Evolutionary conservation across 768 basidiomycete species (phyloP).

Genomic region (Leccinum ochraceum): DNA sequence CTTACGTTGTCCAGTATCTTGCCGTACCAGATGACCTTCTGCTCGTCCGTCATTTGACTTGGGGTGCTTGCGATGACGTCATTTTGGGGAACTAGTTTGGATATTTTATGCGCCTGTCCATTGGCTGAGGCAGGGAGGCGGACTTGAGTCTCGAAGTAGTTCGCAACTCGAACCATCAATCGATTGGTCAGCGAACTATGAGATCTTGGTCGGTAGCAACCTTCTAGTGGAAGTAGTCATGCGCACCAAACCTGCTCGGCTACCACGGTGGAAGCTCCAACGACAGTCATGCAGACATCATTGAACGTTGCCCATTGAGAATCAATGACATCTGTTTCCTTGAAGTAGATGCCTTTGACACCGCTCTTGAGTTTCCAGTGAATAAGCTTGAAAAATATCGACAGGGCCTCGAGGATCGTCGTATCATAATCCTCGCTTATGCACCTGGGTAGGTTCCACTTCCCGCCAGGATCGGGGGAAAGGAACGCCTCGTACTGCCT

Average conservation of each 20-base stretch:
- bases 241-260: slow-evolving; percentile 94
- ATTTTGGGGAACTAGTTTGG: slow-evolving; percentile 38
- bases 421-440: slow-evolving; percentile 89
- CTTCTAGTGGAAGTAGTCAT: slow-evolving; percentile 1
- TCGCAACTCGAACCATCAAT: slow-evolving; percentile 88
- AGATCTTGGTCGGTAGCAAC: background rate
- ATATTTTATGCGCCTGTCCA: slow-evolving; percentile 27
- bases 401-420: slow-evolving; percentile 83
- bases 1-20: slow-evolving; percentile 94
- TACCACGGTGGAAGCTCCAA: slow-evolving; percentile 86
- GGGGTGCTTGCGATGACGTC: slow-evolving; percentile 40
- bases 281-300: slow-evolving; percentile 84
- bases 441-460: slow-evolving; percentile 88
- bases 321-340: slow-evolving; percentile 97
- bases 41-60: slow-evolving; percentile 70
- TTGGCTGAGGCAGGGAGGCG: slow-evolving; percentile 60
- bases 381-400: slow-evolving; percentile 89
- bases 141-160: slow-evolving; percentile 94
- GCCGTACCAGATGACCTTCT: slow-evolving; percentile 85
- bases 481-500: slow-evolving; percentile 92
- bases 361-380: slow-evolving; percentile 96
- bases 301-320: slow-evolving; percentile 95
- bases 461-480: slow-evolving; percentile 79
- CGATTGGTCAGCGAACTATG: slow-evolving; percentile 87
- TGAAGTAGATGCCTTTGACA: slow-evolving; percentile 90